Evolutionary conservation across 768 basidiomycete species (phyloP).

Genomic region (Thelephora ganbajun): DNA sequence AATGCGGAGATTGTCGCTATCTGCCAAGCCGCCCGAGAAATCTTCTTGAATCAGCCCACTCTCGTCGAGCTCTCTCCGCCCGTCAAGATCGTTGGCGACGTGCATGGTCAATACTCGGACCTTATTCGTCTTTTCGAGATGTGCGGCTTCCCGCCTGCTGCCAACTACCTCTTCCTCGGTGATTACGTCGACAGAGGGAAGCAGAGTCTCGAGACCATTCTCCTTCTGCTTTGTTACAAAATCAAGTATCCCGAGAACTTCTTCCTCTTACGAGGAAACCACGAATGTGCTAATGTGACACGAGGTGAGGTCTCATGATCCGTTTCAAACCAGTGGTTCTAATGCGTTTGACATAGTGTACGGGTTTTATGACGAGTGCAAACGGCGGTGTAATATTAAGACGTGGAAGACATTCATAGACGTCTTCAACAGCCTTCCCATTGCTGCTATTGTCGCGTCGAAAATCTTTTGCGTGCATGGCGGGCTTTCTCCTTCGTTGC

Average conservation of each 20-base stretch:
- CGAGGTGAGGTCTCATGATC: constrained; percentile 48
- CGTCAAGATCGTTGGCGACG: constrained; percentile 98
- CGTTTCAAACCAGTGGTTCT: not conserved
- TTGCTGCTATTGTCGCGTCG: constrained; percentile 95
- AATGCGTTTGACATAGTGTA: constrained; percentile 48
- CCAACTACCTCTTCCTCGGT: constrained; percentile 97
- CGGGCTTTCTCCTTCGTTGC: constrained; percentile 82
- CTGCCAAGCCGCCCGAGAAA: constrained; percentile 90
- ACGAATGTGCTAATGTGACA: constrained; percentile 98
- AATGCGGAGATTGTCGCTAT: constrained; percentile 91
- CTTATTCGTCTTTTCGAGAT: constrained; percentile 97
- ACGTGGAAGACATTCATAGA: constrained; percentile 99
- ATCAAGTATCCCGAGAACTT: constrained; percentile 99
- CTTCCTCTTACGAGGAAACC: constrained; percentile 93
- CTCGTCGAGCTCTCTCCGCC: constrained; percentile 95
- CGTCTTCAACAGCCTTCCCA: constrained; percentile 98
- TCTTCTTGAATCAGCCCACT: constrained; percentile 92
- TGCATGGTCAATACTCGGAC: constrained; percentile 98
- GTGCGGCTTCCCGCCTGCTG: constrained; percentile 96
- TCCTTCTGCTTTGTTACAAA: constrained; percentile 95
- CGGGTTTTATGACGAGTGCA: constrained; percentile 99
- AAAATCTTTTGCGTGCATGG: constrained; percentile 99
- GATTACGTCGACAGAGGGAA: constrained; percentile 99
- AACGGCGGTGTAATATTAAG: constrained; percentile 98
- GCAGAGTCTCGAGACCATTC: constrained; percentile 95